Conservation (phyloP, 768 basidiomycete genomes). For the Boletus eberwhitei region DNA sequence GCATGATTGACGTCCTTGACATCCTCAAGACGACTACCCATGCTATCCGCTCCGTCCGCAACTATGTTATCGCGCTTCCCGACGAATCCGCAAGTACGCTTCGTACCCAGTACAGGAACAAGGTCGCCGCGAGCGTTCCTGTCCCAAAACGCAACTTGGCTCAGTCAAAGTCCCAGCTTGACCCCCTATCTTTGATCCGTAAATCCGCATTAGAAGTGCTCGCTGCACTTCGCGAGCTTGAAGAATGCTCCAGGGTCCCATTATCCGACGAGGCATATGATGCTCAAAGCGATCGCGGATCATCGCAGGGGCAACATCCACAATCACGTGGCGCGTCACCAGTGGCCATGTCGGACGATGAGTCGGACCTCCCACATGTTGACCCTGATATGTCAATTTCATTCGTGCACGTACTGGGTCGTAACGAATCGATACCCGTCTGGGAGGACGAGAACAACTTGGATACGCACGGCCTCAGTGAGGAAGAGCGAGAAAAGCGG, state of each 20-base stretch:
- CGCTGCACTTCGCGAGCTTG: slow-evolving; percentile 71
- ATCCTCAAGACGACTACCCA: slow-evolving; percentile 76
- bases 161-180: slow-evolving; percentile 38
- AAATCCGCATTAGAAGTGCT: slow-evolving; percentile 82
- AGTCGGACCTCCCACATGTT: slow-evolving; percentile 28
- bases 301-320: slow-evolving; percentile 33
- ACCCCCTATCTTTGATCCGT: slow-evolving; percentile 69
- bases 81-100: slow-evolving; percentile 62
- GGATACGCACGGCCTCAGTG: slow-evolving; percentile 42
- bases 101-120: slow-evolving; percentile 57
- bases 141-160: slow-evolving; percentile 35
- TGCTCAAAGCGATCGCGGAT: slow-evolving; percentile 66
- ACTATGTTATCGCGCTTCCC: slow-evolving; percentile 79
- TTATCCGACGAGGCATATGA: slow-evolving; percentile 82
- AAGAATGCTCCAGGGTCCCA: slow-evolving; percentile 74
- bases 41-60: slow-evolving; percentile 77
- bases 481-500: slow-evolving; percentile 51
- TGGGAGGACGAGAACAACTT: slow-evolving; percentile 72
- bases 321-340: slow-evolving; percentile 48
- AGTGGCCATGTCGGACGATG: slow-evolving; percentile 37
- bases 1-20: slow-evolving; percentile 57
- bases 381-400: slow-evolving; percentile 64
- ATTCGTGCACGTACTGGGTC: slow-evolving; percentile 68
- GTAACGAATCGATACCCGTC: slow-evolving; percentile 63
- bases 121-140: slow-evolving; percentile 34